Base-by-base conservation (phyloP, 495 filamentous ascomycete species). In the Achaetomiella virescens region DNA sequence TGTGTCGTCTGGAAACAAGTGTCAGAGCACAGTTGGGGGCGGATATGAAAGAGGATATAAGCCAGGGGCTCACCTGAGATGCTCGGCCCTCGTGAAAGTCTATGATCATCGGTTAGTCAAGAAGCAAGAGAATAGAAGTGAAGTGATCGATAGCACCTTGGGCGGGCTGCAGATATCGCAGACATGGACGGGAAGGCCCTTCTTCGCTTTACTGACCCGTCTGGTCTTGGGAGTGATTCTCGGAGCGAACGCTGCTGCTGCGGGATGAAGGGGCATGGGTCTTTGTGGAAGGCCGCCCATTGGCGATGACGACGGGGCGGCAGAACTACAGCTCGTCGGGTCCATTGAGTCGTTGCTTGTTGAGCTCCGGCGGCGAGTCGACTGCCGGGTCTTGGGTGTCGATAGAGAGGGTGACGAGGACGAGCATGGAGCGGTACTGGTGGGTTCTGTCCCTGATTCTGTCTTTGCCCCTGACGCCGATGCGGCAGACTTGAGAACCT, bases 61-160 rank as follows among this genome's bases (percentile, higher is more conserved):
- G n/a, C n/a, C n/a, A 1, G 20, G 20, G 18, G 4, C 73, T 70
- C 73, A 87, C 86, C 87, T 83, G 49, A 89, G 72, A 72, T 96
- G 91, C 66, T 96, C 91, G 27, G 89, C 89, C 65, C 91, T 79
- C 18, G 90, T 93, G 65, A 90, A 90, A 48, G 87, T 84, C 85
- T 87, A 55, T 31, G 35, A 31, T 24, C 25, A 45, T 40, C 27
- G 57, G 53, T 68, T 36, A 67, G 66, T 41, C n/a, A 27, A 31
- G 33, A 12, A n/a, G 49, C 33, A 40, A 57, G 22, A 48, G 57
- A 70, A 11, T 22, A 63, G 47, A 48, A 47, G 20, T 52, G 43
- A 5, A 42, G 20, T 22, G 12, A 35, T n/a, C 31, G 27, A 24
- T 17, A 36, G 53, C 55, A 85, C 85, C 78, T 89, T 89, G 48